Evolutionary conservation across 768 basidiomycete species (phyloP).

Genomic region (Erythrobasidium yunnanense): DNA sequence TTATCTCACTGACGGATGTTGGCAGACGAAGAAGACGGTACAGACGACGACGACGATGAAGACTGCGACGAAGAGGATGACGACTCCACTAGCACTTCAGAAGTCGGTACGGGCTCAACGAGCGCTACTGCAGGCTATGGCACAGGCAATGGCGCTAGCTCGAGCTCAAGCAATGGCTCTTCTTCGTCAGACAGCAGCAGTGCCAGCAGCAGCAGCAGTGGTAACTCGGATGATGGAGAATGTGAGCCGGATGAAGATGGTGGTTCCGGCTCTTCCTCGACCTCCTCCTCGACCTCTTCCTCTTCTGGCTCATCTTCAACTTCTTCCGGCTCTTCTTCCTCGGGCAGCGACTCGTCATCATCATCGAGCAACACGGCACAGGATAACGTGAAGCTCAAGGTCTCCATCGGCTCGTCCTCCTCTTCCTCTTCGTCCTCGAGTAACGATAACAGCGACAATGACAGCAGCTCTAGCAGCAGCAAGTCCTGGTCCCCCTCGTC

Average conservation of each 20-base stretch:
- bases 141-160: not conserved
- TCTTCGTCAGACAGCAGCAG: not conserved
- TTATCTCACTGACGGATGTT: not conserved
- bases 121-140: not conserved
- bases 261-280: not conserved
- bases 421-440: no score
- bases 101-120: not conserved
- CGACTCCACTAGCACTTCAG: not conserved
- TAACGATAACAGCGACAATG: not conserved
- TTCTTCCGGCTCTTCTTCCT: not conserved
- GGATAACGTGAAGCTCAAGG: not conserved
- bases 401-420: not conserved
- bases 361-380: no score
- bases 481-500: not conserved
- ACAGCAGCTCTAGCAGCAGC: not conserved
- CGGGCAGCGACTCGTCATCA: not conserved
- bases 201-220: not conserved
- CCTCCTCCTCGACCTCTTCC: not conserved
- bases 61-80: conserved; percentile 2
- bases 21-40: not conserved
- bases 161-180: not conserved
- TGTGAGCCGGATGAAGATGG: not conserved
- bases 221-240: not conserved
- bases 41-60: conserved; percentile 8
- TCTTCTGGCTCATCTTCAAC: not conserved